A percentile compares a stretch with the other conserved stretches of the same genome.
Evolutionary conservation across 2,329 filamentous ascomycete genomes (phyloP).

Genomic region (Beauveria brongniartii): DNA sequence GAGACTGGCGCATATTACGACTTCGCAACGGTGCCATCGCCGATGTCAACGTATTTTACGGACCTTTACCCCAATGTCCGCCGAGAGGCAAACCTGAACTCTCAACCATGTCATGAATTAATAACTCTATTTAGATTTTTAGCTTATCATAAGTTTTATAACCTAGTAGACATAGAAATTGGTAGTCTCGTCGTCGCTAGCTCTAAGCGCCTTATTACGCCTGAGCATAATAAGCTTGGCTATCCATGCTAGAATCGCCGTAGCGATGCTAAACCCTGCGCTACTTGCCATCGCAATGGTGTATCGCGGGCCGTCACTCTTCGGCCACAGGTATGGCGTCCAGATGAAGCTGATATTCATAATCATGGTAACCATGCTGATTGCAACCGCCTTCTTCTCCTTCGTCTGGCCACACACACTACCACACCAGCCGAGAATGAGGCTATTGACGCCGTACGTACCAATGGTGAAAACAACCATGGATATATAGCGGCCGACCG

Average conservation of each 20-base stretch:
- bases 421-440: slow-evolving; percentile 31
- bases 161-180: slow-evolving; percentile 20
- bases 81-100: too few relatives aligned
- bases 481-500: slow-evolving; percentile 21
- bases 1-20: too few relatives aligned
- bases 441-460: slow-evolving; percentile 28
- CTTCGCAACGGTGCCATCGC: too few relatives aligned
- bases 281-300: slow-evolving; percentile 26
- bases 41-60: too few relatives aligned
- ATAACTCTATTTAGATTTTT: too few relatives aligned
- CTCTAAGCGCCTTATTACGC: slow-evolving; percentile 25
- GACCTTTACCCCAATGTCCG: too few relatives aligned
- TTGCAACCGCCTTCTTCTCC: slow-evolving; percentile 35
- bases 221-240: slow-evolving; percentile 28
- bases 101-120: too few relatives aligned
- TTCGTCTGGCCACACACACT: slow-evolving; percentile 32
- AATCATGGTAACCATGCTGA: slow-evolving; percentile 23
- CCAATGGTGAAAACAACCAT: slow-evolving; percentile 26
- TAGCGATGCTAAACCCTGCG: slow-evolving; percentile 17
- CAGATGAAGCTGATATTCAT: slow-evolving; percentile 28
- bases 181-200: slow-evolving; percentile 17
- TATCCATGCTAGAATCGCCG: slow-evolving; percentile 28
- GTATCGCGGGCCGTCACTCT: slow-evolving; percentile 31
- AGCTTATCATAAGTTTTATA: too few relatives aligned
- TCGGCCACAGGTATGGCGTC: slow-evolving; percentile 34